These are phyloP conservation scores for Pseudocercospora vitis DNA, from an alignment of 2,329 filamentous ascomycete species.

Conservation along the genomic window DNA sequence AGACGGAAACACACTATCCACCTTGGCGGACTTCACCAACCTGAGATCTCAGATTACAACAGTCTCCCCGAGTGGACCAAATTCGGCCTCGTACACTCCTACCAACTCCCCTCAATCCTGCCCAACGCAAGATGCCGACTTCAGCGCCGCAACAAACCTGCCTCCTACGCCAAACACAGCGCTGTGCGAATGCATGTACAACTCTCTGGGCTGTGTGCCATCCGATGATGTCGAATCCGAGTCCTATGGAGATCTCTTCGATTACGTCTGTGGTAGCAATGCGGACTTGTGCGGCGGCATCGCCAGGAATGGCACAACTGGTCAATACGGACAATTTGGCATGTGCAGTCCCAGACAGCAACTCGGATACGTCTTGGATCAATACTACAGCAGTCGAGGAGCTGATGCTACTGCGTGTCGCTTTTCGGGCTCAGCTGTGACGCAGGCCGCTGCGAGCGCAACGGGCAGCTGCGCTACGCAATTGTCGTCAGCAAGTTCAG, in stretches of 20 bases:
- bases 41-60: slow-evolving; percentile 69
- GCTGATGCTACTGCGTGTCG: slow-evolving; percentile 60
- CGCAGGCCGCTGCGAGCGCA: slow-evolving; percentile 51
- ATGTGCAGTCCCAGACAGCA: slow-evolving; percentile 71
- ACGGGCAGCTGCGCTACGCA: slow-evolving; percentile 56
- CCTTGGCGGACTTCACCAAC: slow-evolving; percentile 71
- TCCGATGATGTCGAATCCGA: slow-evolving; percentile 57
- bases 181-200: slow-evolving; percentile 83
- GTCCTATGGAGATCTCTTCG: slow-evolving; percentile 68
- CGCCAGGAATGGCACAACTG: slow-evolving; percentile 64
- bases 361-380: slow-evolving; percentile 70
- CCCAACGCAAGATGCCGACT: slow-evolving; percentile 63
- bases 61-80: slow-evolving; percentile 65
- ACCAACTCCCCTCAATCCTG: slow-evolving; percentile 69
- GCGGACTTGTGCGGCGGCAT: slow-evolving; percentile 65
- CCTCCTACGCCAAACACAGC: slow-evolving; percentile 78
- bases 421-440: slow-evolving; percentile 66
- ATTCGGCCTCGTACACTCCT: slow-evolving; percentile 66
- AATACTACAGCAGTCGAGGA: slow-evolving; percentile 65
- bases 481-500: slow-evolving; percentile 62
- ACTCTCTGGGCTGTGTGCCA: slow-evolving; percentile 69
- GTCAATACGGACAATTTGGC: slow-evolving; percentile 72
- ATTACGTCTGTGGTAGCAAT: slow-evolving; percentile 64
- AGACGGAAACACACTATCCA: slow-evolving; percentile 59
- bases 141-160: slow-evolving; percentile 68